phyloP scores from a whole-genome alignment of 768 basidiomycete genomes.

The Russula olivacea region DNA sequence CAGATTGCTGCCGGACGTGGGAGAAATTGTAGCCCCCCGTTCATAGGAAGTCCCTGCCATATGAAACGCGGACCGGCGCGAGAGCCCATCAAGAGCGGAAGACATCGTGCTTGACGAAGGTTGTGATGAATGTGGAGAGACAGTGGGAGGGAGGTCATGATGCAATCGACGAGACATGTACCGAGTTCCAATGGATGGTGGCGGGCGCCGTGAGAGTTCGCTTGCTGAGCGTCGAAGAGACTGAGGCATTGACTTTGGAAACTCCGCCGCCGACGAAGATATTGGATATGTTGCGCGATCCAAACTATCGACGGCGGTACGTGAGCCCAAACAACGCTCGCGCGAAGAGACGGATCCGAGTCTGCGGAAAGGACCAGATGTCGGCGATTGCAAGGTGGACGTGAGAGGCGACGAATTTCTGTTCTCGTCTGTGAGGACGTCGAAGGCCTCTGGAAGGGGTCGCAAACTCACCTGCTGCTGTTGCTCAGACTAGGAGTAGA shows the following conservation, averaged over 20 bases:
- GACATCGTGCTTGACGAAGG: background rate
- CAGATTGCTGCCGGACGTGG: background rate
- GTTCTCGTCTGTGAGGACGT: background rate
- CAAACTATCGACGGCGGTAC: background rate
- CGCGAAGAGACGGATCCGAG: background rate
- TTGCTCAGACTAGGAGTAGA: conserved; percentile 3
- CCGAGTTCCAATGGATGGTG: background rate
- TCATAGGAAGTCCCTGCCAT: background rate
- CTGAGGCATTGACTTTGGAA: background rate
- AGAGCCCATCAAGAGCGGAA: background rate
- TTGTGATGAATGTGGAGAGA: background rate
- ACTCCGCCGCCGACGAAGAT: conserved; percentile 10
- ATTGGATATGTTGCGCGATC: background rate
- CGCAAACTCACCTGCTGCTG: conserved; percentile 11
- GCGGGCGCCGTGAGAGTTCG: background rate
- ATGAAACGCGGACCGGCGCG: background rate
- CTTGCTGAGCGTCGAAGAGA: conserved; percentile 15
- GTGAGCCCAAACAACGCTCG: background rate
- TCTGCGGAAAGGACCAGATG: background rate
- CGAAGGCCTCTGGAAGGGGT: background rate
- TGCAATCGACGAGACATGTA: background rate
- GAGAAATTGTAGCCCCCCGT: background rate
- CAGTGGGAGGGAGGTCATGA: background rate
- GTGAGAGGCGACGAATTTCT: conserved; percentile 1
- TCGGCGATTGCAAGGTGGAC: background rate